These are phyloP conservation scores for Kwoniella dejecticola DNA, from an alignment of 768 basidiomycete species.

Conservation along the genomic window DNA sequence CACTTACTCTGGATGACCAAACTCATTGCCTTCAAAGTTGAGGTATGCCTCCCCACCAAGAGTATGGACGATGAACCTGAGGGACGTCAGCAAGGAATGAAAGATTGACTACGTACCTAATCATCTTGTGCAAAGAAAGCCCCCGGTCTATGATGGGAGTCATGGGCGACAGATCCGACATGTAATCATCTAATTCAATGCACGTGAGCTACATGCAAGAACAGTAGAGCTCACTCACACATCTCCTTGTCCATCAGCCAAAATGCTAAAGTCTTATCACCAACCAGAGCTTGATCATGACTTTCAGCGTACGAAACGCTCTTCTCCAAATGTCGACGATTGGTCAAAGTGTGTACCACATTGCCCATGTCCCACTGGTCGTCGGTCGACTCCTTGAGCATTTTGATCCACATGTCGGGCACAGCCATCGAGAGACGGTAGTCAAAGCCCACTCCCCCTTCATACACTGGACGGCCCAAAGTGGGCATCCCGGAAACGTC, in stretches of 20 bases:
- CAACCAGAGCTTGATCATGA: slow-evolving; percentile 96
- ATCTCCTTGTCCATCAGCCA: slow-evolving; percentile 99
- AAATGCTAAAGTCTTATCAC: slow-evolving; percentile 97
- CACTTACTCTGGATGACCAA: slow-evolving; percentile 89
- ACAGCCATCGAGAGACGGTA: slow-evolving; percentile 98
- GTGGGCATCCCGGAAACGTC: slow-evolving; percentile 99
- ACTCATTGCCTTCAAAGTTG: slow-evolving; percentile 98
- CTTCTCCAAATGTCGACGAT: slow-evolving; percentile 84
- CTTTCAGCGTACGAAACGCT: slow-evolving; percentile 92
- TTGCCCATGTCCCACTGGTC: slow-evolving; percentile 83
- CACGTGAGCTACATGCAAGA: neutral
- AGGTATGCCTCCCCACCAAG: slow-evolving; percentile 97
- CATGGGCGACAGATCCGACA: slow-evolving; percentile 81
- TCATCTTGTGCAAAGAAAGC: slow-evolving; percentile 93
- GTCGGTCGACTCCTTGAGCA: slow-evolving; percentile 87
- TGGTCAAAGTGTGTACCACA: slow-evolving; percentile 85
- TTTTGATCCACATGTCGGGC: slow-evolving; percentile 99
- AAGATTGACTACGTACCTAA: slow-evolving; percentile 65
- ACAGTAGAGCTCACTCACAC: slow-evolving; percentile 65
- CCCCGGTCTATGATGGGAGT: slow-evolving; percentile 87
- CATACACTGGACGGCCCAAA: slow-evolving; percentile 72
- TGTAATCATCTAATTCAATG: slow-evolving; percentile 71
- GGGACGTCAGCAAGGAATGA: neutral
- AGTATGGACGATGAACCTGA: slow-evolving; percentile 81
- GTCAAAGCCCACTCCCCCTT: slow-evolving; percentile 95